Evolutionary conservation across 305 asterid genomes (phyloP).

Genomic region (Plantago lanceolata): DNA sequence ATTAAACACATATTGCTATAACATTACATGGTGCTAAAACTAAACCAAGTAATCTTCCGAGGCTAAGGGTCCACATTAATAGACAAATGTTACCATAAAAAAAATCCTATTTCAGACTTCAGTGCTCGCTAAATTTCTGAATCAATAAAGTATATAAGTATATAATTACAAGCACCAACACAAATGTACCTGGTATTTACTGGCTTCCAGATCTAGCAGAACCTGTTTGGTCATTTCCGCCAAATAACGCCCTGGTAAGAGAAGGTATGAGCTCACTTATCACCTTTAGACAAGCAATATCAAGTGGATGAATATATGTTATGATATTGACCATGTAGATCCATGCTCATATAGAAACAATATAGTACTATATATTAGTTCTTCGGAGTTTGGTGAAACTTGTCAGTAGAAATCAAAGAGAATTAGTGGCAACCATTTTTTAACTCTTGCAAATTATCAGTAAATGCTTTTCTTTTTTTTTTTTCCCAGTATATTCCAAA

Average conservation of each 20-base stretch:
- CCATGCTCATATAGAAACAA: conserved; percentile 3
- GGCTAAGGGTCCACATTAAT: too few relatives aligned
- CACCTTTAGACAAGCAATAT: background rate
- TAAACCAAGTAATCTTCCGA: too few relatives aligned
- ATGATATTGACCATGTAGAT: conserved; percentile 14
- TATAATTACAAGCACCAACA: conserved; percentile 14
- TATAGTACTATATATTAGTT: conserved; percentile 4
- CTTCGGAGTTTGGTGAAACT: conserved; percentile 13
- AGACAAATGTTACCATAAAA: too few relatives aligned
- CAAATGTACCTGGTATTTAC: conserved; percentile 77
- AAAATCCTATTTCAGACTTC: background rate
- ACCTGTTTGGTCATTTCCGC: conserved; percentile 89
- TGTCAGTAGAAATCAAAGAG: background rate
- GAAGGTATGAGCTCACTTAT: conserved; percentile 18
- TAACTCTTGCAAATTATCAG: too few relatives aligned
- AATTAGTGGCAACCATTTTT: conserved; percentile 11
- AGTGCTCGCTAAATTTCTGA: background rate
- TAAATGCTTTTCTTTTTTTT: background rate
- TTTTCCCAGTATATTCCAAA: conserved; percentile 9
- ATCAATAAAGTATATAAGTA: background rate
- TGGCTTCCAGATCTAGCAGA: conserved; percentile 75
- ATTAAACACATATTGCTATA: background rate
- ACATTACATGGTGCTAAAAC: background rate
- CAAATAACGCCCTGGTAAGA: conserved; percentile 71
- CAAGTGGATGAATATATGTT: conserved; percentile 1